A percentile compares a stretch with the other conserved stretches of the same genome.
Evolutionary conservation across 768 basidiomycete species (phyloP).

Genomic region (Boletus tomentosulus): DNA sequence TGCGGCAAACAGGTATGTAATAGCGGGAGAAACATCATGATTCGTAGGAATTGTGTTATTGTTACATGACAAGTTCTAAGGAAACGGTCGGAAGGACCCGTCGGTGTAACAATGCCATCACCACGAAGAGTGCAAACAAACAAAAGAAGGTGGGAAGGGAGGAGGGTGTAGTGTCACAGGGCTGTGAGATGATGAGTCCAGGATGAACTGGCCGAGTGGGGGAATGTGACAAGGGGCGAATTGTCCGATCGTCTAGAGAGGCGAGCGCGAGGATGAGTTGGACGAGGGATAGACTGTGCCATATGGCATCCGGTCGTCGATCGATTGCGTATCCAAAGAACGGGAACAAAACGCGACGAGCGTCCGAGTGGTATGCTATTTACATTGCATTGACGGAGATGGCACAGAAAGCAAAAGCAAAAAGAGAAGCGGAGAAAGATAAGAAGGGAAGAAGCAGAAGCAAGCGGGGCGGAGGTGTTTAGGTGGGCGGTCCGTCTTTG

Average conservation of each 20-base stretch:
- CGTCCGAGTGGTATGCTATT: slow-evolving; percentile 2
- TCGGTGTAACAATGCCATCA: background rate
- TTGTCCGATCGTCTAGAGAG: background rate
- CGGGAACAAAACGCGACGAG: background rate
- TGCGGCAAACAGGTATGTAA: background rate
- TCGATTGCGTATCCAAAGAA: background rate
- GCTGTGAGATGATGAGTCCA: background rate
- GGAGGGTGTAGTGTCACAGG: no score
- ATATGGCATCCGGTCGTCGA: background rate
- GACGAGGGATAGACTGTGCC: slow-evolving; percentile 3
- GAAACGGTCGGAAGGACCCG: background rate
- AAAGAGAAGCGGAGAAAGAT: background rate
- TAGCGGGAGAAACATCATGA: background rate
- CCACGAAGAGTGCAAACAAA: background rate
- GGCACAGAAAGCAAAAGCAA: background rate
- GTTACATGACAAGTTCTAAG: background rate
- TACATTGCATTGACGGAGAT: background rate
- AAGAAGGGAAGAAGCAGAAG: background rate
- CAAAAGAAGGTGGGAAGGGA: background rate
- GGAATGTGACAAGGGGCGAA: background rate
- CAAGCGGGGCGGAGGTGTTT: background rate
- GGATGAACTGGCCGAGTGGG: background rate
- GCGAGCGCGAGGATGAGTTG: background rate
- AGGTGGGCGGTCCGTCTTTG: background rate
- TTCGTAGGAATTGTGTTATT: background rate